phyloP scores from a whole-genome alignment of 78 protist genomes.

The Acrasis kona region DNA sequence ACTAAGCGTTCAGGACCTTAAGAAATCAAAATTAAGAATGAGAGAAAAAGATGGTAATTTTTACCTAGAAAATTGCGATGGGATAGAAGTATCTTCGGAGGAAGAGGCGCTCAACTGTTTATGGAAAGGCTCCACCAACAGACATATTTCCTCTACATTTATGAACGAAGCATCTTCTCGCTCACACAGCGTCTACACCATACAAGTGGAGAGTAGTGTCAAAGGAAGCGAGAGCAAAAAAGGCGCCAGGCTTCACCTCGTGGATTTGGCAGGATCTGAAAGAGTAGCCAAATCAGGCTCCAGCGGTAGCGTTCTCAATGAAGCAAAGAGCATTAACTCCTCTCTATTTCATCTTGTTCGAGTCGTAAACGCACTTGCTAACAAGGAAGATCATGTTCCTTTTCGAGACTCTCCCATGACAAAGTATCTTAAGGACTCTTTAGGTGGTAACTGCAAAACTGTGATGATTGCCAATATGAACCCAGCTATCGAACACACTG shows the following conservation, averaged over 20 bases:
- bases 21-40: background rate
- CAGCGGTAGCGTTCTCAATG: slow-evolving; percentile 31
- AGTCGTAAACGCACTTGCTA: slow-evolving; percentile 18
- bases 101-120: slow-evolving; percentile 60
- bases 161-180: slow-evolving; percentile 17
- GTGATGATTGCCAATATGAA: slow-evolving; percentile 60
- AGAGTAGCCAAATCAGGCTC: slow-evolving; percentile 48
- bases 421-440: slow-evolving; percentile 33
- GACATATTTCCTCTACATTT: slow-evolving; percentile 36
- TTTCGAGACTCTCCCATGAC: slow-evolving; percentile 88
- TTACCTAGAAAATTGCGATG: slow-evolving; percentile 14
- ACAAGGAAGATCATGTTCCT: slow-evolving; percentile 58
- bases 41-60: too few relatives aligned
- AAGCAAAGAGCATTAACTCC: slow-evolving; percentile 71
- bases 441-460: slow-evolving; percentile 59
- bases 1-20: slow-evolving; percentile 4
- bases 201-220: slow-evolving; percentile 35
- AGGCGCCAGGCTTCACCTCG: slow-evolving; percentile 11
- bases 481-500: slow-evolving; percentile 53
- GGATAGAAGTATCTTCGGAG: slow-evolving; percentile 22
- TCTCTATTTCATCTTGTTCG: slow-evolving; percentile 57
- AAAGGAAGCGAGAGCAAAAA: slow-evolving; percentile 29
- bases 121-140: slow-evolving; percentile 48
- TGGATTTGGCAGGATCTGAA: slow-evolving; percentile 72
- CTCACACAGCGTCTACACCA: slow-evolving; percentile 58